Percentiles rank a stretch among this genome's conserved stretches.
phyloP scores from a whole-genome alignment of 805 yeast genomes.

The Candida ulmi region DNA sequence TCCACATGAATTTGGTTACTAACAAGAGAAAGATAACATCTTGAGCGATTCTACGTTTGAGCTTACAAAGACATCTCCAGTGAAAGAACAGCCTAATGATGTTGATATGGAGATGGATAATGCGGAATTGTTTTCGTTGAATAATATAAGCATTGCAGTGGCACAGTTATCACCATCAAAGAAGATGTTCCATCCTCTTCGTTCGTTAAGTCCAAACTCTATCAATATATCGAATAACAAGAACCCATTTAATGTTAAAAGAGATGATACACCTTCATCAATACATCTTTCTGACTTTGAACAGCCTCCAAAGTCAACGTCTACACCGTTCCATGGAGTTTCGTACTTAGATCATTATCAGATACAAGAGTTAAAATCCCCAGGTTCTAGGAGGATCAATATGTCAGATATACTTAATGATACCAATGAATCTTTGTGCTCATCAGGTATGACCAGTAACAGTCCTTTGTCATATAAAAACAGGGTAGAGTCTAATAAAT shows the following conservation, averaged over 20 bases:
- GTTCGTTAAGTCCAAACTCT: neutral
- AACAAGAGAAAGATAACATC: neutral
- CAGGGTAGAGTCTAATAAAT: conserved; percentile 25
- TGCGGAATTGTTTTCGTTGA: conserved; percentile 12
- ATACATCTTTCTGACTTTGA: conserved; percentile 23
- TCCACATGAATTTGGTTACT: no score
- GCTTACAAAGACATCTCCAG: neutral
- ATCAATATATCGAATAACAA: neutral
- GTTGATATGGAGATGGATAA: conserved; percentile 1
- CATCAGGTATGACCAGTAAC: neutral
- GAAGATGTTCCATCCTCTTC: neutral
- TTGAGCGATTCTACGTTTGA: conserved; percentile 8
- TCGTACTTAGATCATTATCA: neutral
- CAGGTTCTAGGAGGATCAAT: neutral
- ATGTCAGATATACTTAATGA: neutral
- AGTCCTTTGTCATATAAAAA: conserved; percentile 10
- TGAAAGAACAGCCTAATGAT: neutral
- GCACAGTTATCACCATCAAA: neutral
- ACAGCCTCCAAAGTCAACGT: conserved; percentile 22
- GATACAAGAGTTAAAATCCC: conserved; percentile 1
- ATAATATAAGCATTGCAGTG: conserved; percentile 2
- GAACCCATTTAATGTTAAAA: neutral
- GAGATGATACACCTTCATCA: conserved; percentile 11
- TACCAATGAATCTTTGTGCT: conserved; percentile 1
- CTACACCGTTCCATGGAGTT: conserved; percentile 19